Conservation (phyloP, 352 stramenopile species). For the Phytopythium ostracodes region DNA sequence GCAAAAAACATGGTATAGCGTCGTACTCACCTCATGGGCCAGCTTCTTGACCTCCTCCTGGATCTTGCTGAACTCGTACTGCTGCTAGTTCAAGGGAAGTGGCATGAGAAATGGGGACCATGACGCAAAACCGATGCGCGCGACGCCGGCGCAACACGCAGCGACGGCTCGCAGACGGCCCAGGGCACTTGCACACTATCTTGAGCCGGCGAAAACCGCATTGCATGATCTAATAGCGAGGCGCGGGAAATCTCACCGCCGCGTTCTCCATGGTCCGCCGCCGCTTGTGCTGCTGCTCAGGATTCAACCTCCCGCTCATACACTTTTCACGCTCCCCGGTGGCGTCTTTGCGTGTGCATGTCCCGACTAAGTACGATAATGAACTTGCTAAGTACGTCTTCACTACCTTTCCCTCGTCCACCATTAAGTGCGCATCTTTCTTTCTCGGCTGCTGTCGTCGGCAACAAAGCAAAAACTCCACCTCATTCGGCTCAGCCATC, state of each 20-base stretch:
- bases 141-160: not conserved
- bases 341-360: not conserved
- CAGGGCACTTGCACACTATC: not conserved
- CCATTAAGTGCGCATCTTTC: constrained; percentile 4
- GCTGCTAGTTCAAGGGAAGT: not conserved
- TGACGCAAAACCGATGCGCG: not conserved
- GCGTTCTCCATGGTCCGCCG: constrained; percentile 51
- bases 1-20: not conserved
- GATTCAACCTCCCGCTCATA: constrained; percentile 20
- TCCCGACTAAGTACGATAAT: constrained; percentile 4
- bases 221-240: not conserved
- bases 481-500: not conserved
- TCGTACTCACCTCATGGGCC: constrained; percentile 49
- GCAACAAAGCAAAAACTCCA: not conserved
- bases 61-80: constrained; percentile 85
- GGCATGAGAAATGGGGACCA: not conserved
- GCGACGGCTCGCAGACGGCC: not conserved
- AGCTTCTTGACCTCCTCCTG: constrained; percentile 88
- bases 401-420: not conserved
- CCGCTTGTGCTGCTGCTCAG: constrained; percentile 28
- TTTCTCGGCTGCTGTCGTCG: not conserved
- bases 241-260: constrained; percentile 21
- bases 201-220: not conserved
- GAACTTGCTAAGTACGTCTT: not conserved
- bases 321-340: not conserved